Conservation (phyloP, 257 asterid species). For the Forsythia suspensa region DNA sequence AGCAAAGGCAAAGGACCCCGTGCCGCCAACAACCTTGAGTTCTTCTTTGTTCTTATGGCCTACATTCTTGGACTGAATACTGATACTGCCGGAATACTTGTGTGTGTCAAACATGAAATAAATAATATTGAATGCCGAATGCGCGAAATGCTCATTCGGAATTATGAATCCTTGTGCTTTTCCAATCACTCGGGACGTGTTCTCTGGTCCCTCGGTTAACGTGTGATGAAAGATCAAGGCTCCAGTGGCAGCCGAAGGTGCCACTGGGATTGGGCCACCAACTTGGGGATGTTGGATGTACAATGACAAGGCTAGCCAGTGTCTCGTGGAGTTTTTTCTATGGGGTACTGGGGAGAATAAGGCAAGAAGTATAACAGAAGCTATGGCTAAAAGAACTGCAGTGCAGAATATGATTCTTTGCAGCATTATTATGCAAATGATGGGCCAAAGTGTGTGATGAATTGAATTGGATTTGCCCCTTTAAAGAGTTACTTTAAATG, state of each 20-base stretch:
- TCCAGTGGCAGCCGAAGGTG: slow-evolving; percentile 34
- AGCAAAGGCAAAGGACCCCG: slow-evolving; percentile 84
- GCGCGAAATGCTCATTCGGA: slow-evolving; percentile 65
- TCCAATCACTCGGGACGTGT: slow-evolving; percentile 66
- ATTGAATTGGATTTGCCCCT: slow-evolving; percentile 13
- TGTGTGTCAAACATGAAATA: slow-evolving; percentile 61
- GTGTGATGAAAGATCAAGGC: slow-evolving; percentile 70
- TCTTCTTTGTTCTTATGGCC: slow-evolving; percentile 42
- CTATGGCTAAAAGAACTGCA: slow-evolving; percentile 66
- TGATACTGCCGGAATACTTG: slow-evolving; percentile 60
- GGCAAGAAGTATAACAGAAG: slow-evolving; percentile 66
- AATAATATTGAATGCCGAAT: slow-evolving; percentile 69
- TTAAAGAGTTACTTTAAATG: slow-evolving; percentile 34
- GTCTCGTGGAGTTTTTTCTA: slow-evolving; percentile 16
- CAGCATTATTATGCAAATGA: slow-evolving; percentile 37
- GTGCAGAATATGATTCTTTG: slow-evolving; percentile 59
- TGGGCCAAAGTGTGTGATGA: slow-evolving; percentile 20
- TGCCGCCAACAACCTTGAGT: slow-evolving; percentile 78
- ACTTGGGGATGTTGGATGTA: slow-evolving; percentile 68
- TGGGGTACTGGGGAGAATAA: slow-evolving; percentile 68
- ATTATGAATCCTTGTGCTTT: slow-evolving; percentile 78
- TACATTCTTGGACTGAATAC: slow-evolving; percentile 60
- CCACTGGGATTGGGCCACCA: slow-evolving; percentile 12
- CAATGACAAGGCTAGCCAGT: slow-evolving; percentile 48
- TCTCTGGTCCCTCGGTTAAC: slow-evolving; percentile 66